phyloP scores from a whole-genome alignment of 768 basidiomycete species.

The Naematelia aurantialba region DNA sequence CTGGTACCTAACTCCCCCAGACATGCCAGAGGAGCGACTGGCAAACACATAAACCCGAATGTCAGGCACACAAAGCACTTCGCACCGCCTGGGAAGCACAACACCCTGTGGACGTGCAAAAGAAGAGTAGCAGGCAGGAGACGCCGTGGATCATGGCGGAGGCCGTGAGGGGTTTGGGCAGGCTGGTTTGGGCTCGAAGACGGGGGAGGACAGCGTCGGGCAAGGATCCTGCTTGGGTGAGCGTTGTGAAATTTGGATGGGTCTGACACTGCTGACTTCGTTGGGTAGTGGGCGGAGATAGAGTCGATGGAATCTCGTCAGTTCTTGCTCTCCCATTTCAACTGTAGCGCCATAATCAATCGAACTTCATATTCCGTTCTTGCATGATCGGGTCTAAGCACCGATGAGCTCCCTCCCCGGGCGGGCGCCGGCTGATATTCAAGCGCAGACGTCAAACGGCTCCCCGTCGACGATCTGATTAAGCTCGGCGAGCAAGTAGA shows the following conservation, averaged over 20 bases:
- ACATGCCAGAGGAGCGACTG: constrained; percentile 71
- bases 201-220: constrained; percentile 60
- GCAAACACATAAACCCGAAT: constrained; percentile 73
- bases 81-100: constrained; percentile 53
- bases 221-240: constrained; percentile 25
- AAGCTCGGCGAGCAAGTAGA: constrained; percentile 38
- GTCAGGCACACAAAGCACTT: constrained; percentile 58
- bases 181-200: constrained; percentile 66
- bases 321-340: constrained; percentile 42
- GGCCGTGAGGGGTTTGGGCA: constrained; percentile 71
- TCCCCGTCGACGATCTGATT: constrained; percentile 29
- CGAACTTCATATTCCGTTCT: no score
- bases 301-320: constrained; percentile 71
- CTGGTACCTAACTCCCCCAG: no score
- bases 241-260: constrained; percentile 7
- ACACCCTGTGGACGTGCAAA: no score
- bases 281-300: constrained; percentile 59
- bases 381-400: no score
- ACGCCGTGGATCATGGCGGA: constrained; percentile 60
- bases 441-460: constrained; percentile 63
- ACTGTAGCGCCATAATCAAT: not conserved
- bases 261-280: not conserved
- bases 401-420: no score
- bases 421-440: no score
- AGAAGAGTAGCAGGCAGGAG: no score